A percentile compares a stretch with the other conserved stretches of the same genome.
phyloP scores from a whole-genome alignment of 2,329 filamentous ascomycete genomes.

The Dactylellina cionopaga region DNA sequence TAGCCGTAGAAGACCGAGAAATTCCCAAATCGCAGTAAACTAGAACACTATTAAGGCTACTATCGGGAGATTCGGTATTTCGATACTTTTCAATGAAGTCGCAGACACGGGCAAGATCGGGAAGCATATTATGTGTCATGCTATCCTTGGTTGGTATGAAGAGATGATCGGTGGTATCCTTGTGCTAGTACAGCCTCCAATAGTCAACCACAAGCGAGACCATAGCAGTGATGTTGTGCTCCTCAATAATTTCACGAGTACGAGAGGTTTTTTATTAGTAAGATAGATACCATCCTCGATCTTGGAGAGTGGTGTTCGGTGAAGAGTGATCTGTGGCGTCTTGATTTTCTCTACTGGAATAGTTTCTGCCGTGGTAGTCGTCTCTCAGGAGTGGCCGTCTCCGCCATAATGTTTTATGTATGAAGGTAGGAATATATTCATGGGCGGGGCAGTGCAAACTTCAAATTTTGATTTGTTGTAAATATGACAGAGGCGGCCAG shows the following conservation, averaged over 20 bases:
- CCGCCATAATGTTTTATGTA: too few species aligned
- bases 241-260: neutral
- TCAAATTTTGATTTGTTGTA: too few species aligned
- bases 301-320: constrained; percentile 2
- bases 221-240: neutral
- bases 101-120: constrained; percentile 59
- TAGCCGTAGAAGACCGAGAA: constrained; percentile 58
- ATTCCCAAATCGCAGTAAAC: constrained; percentile 58
- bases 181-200: neutral
- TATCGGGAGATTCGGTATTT: constrained; percentile 43
- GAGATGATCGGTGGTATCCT: neutral
- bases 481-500: too few species aligned
- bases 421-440: too few species aligned
- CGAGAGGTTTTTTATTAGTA: neutral
- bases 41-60: constrained; percentile 34
- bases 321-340: too few species aligned
- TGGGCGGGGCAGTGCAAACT: too few species aligned
- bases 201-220: neutral
- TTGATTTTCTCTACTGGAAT: too few species aligned
- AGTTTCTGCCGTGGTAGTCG: too few species aligned
- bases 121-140: constrained; percentile 4
- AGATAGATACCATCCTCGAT: constrained; percentile 12
- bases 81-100: constrained; percentile 63
- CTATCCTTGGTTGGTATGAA: neutral
- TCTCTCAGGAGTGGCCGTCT: too few species aligned